Evolutionary conservation across 1,284 basidiomycete species (phyloP).

Genomic region (Heliocybe sulcata): DNA sequence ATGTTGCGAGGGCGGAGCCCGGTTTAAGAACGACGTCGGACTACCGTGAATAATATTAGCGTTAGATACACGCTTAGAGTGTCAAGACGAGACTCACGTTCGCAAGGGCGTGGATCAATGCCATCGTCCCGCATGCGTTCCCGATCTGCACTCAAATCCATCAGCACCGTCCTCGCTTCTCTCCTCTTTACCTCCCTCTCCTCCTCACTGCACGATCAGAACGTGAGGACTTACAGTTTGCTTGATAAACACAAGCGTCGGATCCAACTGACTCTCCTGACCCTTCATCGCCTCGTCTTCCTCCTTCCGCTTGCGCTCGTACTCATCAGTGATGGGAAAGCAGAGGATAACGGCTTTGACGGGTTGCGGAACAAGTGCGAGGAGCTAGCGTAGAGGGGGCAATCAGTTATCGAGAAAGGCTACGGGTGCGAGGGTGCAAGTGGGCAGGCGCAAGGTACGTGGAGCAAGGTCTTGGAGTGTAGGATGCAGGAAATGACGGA

Average conservation of each 20-base stretch:
- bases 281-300: constrained; percentile 49
- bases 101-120: constrained; percentile 71
- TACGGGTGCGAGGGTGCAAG: no score
- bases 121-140: constrained; percentile 90
- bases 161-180: no score
- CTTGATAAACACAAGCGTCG: constrained; percentile 67
- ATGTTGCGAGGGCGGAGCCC: constrained; percentile 51
- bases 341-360: constrained; percentile 79
- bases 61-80: constrained; percentile 1
- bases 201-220: no score
- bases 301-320: constrained; percentile 38
- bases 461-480: neutral
- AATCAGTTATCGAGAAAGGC: no score
- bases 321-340: constrained; percentile 61
- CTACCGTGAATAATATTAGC: constrained; percentile 23
- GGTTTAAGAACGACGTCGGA: constrained; percentile 48
- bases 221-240: constrained; percentile 53
- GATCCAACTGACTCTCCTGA: constrained; percentile 49
- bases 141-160: constrained; percentile 54
- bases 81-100: constrained; percentile 37
- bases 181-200: no score
- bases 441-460: no score
- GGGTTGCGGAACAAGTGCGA: constrained; percentile 60
- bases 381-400: constrained; percentile 37
- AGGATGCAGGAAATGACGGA: neutral